phyloP scores from a whole-genome alignment of 441 rosid species.

The Pelargonium australe region DNA sequence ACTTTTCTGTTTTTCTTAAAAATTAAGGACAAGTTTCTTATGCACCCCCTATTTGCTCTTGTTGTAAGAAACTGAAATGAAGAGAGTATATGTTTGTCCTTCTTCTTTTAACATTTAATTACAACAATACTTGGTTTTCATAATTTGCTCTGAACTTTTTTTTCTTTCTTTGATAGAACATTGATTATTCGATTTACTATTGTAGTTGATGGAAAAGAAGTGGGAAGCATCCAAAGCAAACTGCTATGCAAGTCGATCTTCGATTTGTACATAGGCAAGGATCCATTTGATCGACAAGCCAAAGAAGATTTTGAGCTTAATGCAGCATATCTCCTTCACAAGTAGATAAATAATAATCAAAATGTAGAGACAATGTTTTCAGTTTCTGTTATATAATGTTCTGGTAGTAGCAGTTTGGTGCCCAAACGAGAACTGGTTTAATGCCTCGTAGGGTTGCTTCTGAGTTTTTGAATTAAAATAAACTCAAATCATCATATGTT shows the following conservation, averaged over 20 bases:
- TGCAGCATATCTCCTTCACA: constrained; percentile 41
- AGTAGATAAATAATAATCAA: constrained; percentile 17
- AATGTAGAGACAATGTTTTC: not conserved
- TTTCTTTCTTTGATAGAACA: not conserved
- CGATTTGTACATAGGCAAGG: constrained; percentile 78
- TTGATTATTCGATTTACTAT: not conserved
- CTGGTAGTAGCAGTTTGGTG: too few relatives aligned
- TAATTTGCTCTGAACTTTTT: not conserved
- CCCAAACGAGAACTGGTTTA: too few relatives aligned
- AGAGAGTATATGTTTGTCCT: not conserved
- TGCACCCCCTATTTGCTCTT: too few relatives aligned
- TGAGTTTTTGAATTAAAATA: too few relatives aligned
- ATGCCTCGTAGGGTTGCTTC: too few relatives aligned
- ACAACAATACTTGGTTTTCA: not conserved
- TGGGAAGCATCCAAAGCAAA: constrained; percentile 74
- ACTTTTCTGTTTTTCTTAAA: too few relatives aligned
- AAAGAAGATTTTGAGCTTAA: constrained; percentile 58
- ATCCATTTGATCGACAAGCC: constrained; percentile 68
- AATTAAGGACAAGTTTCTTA: too few relatives aligned
- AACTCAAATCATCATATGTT: too few relatives aligned
- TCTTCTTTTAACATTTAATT: not conserved
- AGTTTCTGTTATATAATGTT: too few relatives aligned
- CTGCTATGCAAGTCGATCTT: constrained; percentile 62
- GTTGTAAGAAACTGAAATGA: too few relatives aligned
- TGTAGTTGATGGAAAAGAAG: constrained; percentile 72